Evolutionary conservation across 176 grass and related monocot species (phyloP).

Genomic region (Eleusine indica): DNA sequence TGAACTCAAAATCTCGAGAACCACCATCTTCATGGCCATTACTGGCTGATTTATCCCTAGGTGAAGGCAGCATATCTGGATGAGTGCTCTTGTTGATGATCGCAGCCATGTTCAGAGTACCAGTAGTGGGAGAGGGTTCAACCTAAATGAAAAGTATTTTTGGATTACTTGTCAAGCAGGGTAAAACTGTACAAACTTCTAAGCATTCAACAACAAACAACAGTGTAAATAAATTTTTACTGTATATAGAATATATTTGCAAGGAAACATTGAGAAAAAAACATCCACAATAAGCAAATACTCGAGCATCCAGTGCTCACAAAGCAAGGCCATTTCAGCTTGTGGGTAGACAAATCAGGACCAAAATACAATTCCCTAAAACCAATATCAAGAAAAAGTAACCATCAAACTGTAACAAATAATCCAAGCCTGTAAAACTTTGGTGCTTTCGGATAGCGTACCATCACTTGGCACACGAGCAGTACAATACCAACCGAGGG

Average conservation of each 20-base stretch:
- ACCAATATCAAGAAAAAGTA: constrained; percentile 6
- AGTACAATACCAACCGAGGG: constrained; percentile 22
- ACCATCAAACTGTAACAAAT: not conserved
- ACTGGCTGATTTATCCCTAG: constrained; percentile 54
- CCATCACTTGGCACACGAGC: constrained; percentile 14
- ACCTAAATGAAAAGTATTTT: constrained; percentile 62
- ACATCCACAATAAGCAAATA: constrained; percentile 2
- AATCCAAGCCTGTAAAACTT: not conserved
- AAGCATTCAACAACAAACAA: constrained; percentile 5
- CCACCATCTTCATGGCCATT: constrained; percentile 30
- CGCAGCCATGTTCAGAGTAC: constrained; percentile 77
- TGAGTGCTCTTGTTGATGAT: constrained; percentile 64
- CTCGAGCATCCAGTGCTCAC: constrained; percentile 13
- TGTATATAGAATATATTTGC: constrained; percentile 18
- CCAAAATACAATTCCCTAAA: not conserved
- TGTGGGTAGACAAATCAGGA: constrained; percentile 2
- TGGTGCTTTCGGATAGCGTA: constrained; percentile 24
- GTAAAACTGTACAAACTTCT: constrained; percentile 20
- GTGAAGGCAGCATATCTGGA: constrained; percentile 52
- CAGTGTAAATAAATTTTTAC: not conserved
- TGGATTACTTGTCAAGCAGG: constrained; percentile 15
- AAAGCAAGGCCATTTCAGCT: constrained; percentile 28
- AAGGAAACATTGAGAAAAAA: constrained; percentile 1
- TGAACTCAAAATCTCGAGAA: constrained; percentile 61
- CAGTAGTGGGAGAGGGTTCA: constrained; percentile 98